Evolutionary conservation across 2,329 filamentous ascomycete genomes (phyloP).

Genomic region (Phyllosticta citribraziliensis): DNA sequence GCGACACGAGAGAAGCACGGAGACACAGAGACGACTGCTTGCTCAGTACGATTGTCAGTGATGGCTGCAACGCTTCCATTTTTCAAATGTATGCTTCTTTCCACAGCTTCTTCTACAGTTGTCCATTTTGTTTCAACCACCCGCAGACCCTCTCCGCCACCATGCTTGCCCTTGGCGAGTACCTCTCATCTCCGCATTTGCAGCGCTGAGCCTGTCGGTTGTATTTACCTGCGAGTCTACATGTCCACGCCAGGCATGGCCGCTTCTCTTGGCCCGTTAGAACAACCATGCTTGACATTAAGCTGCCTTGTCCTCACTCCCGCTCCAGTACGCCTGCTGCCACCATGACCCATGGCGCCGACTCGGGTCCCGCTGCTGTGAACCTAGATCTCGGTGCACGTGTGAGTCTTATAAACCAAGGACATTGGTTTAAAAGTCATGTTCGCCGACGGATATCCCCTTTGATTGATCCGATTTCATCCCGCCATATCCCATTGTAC

Average conservation of each 20-base stretch:
- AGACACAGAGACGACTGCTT: not conserved
- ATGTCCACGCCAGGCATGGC: not conserved
- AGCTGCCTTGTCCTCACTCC: not conserved
- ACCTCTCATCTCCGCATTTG: not conserved
- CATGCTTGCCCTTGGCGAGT: not conserved
- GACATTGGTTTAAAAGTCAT: not conserved
- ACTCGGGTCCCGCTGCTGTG: not conserved
- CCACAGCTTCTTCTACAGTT: not conserved
- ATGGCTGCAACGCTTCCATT: not conserved
- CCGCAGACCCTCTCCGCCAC: not conserved
- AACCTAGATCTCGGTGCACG: not conserved
- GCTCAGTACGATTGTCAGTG: not conserved
- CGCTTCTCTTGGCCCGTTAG: not conserved
- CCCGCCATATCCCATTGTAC: not conserved
- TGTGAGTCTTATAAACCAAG: not conserved
- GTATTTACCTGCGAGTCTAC: not conserved
- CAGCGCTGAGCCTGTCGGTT: not conserved
- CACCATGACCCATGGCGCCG: not conserved
- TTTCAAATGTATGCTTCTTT: not conserved
- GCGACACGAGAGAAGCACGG: not conserved
- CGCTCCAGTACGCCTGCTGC: not conserved
- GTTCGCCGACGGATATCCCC: not conserved
- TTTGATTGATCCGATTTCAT: not conserved
- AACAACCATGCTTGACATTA: not conserved
- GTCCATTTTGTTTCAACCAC: not conserved